phyloP scores from a whole-genome alignment of 2,329 filamentous ascomycete species.

The Penicillium palitans region DNA sequence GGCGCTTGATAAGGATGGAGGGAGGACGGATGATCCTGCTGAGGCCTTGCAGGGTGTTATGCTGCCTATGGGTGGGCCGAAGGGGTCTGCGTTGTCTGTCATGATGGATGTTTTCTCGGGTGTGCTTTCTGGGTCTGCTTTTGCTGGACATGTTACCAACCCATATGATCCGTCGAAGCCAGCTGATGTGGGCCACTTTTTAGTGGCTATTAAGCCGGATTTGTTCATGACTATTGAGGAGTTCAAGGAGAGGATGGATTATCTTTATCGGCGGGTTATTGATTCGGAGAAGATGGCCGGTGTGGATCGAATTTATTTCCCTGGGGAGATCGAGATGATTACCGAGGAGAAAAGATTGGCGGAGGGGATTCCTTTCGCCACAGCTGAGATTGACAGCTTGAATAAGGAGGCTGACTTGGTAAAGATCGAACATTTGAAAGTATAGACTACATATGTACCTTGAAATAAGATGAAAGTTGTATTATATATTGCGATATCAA shows the following conservation, averaged over 20 bases:
- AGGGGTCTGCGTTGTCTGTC: conserved; percentile 72
- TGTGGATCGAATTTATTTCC: conserved; percentile 58
- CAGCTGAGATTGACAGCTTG: conserved; percentile 22
- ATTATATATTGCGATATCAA: background rate
- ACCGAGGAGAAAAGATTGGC: conserved; percentile 42
- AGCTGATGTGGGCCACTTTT: conserved; percentile 72
- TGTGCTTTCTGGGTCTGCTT: conserved; percentile 71
- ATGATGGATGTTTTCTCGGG: conserved; percentile 93
- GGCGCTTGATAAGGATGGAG: conserved; percentile 72
- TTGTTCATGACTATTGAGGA: conserved; percentile 70
- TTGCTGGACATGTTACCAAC: conserved; percentile 72
- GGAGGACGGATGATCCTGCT: conserved; percentile 68
- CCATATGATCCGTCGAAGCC: conserved; percentile 71
- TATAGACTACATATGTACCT: background rate
- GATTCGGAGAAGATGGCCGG: conserved; percentile 54
- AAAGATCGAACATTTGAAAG: conserved; percentile 18
- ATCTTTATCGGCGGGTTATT: conserved; percentile 57
- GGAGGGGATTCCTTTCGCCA: conserved; percentile 26
- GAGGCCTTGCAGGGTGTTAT: conserved; percentile 74
- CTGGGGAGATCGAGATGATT: conserved; percentile 58
- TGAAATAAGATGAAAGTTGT: background rate
- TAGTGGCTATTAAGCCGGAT: conserved; percentile 71
- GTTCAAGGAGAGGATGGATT: conserved; percentile 63
- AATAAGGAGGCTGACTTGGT: conserved; percentile 25
- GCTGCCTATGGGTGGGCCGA: conserved; percentile 82